A percentile compares a stretch with the other conserved stretches of the same genome.
These are phyloP conservation scores for Onygenales sp. DNA, from an alignment of 2,329 filamentous ascomycete species.

Conservation along the genomic window DNA sequence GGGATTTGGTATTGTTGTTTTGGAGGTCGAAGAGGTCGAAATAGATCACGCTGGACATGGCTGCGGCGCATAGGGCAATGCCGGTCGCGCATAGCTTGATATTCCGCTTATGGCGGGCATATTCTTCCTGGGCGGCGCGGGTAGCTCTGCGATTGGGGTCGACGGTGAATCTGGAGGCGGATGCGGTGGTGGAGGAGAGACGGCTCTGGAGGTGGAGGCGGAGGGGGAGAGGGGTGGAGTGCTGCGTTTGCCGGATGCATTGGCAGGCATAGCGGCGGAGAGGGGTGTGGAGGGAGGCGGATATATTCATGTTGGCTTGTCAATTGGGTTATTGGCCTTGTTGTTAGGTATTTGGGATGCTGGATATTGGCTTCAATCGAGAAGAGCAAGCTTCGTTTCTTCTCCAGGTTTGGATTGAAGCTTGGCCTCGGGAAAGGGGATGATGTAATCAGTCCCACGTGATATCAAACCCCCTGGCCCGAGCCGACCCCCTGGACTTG, in stretches of 20 bases:
- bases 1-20: no score
- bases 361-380: slow-evolving; percentile 3
- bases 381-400: no score
- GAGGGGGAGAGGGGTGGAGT: background rate
- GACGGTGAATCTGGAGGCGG: background rate
- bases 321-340: background rate
- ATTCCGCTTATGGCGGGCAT: slow-evolving; percentile 22
- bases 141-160: slow-evolving; percentile 4
- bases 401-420: no score
- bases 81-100: slow-evolving; percentile 21
- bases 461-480: no score
- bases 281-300: slow-evolving; percentile 5
- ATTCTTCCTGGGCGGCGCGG: slow-evolving; percentile 14
- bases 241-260: slow-evolving; percentile 7
- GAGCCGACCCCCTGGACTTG: no score
- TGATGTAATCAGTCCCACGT: no score
- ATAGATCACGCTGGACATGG: slow-evolving; percentile 29
- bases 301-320: slow-evolving; percentile 4
- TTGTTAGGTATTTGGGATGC: slow-evolving; percentile 26
- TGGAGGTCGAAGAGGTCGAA: no score
- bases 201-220: slow-evolving; percentile 3
- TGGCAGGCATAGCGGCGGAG: slow-evolving; percentile 10
- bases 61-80: slow-evolving; percentile 24
- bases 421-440: no score
- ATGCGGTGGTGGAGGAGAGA: background rate